Conservation (phyloP, 2,329 filamentous ascomycete genomes). For the Epichloe typhina region DNA sequence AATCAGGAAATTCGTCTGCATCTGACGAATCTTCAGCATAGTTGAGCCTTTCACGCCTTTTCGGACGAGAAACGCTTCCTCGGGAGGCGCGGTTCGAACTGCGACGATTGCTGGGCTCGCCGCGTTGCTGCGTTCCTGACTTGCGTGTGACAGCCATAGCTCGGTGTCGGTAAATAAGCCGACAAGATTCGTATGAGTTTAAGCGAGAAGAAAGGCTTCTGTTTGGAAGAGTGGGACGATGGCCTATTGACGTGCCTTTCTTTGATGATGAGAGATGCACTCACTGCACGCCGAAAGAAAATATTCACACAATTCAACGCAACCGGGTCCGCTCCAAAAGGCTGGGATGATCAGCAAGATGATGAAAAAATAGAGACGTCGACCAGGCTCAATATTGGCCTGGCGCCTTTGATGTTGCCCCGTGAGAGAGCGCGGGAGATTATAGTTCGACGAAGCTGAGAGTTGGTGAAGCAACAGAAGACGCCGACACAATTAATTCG, state of each 20-base stretch:
- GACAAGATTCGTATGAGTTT: neutral
- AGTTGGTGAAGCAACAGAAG: neutral
- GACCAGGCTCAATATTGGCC: neutral
- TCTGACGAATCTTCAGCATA: conserved; percentile 5
- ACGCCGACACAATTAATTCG: too few relatives aligned
- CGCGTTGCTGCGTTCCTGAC: neutral
- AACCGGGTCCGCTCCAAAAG: neutral
- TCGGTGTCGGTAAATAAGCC: neutral
- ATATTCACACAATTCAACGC: neutral
- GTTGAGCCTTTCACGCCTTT: conserved; percentile 2
- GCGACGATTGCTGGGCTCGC: conserved; percentile 9
- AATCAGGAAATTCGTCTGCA: neutral
- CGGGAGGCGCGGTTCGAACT: conserved; percentile 12
- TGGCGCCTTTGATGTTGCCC: neutral
- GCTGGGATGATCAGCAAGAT: neutral
- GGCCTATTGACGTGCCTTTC: neutral
- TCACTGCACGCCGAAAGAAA: neutral
- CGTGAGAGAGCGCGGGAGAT: neutral
- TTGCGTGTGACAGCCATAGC: conserved; percentile 18
- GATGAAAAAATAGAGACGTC: neutral
- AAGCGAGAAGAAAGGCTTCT: neutral
- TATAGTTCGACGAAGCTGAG: neutral
- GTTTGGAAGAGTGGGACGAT: neutral
- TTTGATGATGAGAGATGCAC: neutral
- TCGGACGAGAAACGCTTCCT: conserved; percentile 3